Conservation (phyloP, 2,329 filamentous ascomycete species). For the Escovopsis sp. region DNA sequence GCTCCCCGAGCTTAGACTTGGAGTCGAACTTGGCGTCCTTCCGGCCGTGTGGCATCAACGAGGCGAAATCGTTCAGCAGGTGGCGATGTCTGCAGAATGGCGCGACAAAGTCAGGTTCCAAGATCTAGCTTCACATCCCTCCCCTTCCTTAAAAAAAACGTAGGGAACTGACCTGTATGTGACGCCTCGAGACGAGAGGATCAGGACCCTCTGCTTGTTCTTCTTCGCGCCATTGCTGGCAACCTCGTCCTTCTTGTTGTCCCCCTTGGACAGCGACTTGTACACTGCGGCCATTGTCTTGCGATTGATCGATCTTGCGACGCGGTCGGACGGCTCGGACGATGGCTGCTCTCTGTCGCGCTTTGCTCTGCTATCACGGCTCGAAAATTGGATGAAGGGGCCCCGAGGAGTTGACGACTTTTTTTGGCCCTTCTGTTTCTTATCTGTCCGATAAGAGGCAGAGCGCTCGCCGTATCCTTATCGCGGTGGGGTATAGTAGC, state of each 20-base stretch:
- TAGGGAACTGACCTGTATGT: slow-evolving; percentile 53
- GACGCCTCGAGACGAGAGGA: slow-evolving; percentile 83
- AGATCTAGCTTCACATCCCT: not conserved
- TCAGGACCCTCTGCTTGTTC: slow-evolving; percentile 67
- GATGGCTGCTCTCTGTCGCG: no score
- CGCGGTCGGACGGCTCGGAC: no score
- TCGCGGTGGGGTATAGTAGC: no score
- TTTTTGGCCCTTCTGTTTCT: no score
- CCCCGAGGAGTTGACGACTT: no score
- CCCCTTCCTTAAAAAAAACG: not conserved
- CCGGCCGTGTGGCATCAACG: slow-evolving; percentile 78
- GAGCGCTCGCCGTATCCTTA: no score
- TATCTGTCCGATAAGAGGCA: no score
- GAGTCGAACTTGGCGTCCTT: slow-evolving; percentile 97
- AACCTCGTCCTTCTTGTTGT: slow-evolving; percentile 33
- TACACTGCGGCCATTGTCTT: slow-evolving; percentile 52
- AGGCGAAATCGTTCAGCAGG: slow-evolving; percentile 74
- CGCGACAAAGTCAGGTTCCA: slow-evolving; percentile 1
- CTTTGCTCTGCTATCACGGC: no score
- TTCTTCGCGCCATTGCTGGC: slow-evolving; percentile 37
- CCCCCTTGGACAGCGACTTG: slow-evolving; percentile 54
- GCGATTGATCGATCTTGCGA: no score
- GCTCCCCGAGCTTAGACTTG: slow-evolving; percentile 71
- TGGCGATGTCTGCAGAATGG: slow-evolving; percentile 60
- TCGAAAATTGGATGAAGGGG: no score